Evolutionary conservation across 345 rosid species (phyloP).

Genomic region (Cardamine chenopodiifolia): DNA sequence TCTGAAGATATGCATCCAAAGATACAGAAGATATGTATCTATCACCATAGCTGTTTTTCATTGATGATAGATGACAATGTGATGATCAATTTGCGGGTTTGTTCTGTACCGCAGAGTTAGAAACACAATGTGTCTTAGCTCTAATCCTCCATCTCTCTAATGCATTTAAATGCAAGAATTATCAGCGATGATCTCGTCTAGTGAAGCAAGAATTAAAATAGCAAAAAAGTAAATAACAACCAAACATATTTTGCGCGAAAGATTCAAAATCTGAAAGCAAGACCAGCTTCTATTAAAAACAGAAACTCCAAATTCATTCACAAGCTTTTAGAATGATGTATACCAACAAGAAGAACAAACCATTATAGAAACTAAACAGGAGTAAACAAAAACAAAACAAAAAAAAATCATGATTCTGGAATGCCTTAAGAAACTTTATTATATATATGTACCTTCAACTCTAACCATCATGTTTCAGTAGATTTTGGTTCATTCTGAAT

Average conservation of each 20-base stretch:
- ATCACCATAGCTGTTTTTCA: too few species aligned
- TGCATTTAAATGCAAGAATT: too few species aligned
- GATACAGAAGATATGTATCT: too few species aligned
- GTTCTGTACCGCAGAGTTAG: too few species aligned
- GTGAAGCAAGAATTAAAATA: background rate
- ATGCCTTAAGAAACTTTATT: conserved; percentile 10
- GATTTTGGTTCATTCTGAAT: conserved; percentile 9
- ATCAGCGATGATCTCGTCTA: background rate
- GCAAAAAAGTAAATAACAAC: background rate
- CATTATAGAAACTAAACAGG: background rate
- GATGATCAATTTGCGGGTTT: too few species aligned
- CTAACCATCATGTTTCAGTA: conserved; percentile 32
- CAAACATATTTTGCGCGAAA: background rate
- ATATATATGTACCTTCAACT: background rate
- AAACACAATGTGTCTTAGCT: background rate
- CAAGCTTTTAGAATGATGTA: conserved; percentile 4
- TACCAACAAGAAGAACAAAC: conserved; percentile 9
- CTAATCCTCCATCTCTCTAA: background rate
- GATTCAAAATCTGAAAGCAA: background rate
- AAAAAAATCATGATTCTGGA: background rate
- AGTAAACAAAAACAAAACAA: conserved; percentile 2
- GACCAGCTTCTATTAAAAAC: background rate
- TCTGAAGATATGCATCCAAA: too few species aligned
- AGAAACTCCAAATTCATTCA: conserved; percentile 20
- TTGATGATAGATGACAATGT: too few species aligned